Percentiles rank a stretch among this genome's conserved stretches.
These are phyloP conservation scores for Mycena venus DNA, from an alignment of 768 basidiomycete species.

Conservation along the genomic window DNA sequence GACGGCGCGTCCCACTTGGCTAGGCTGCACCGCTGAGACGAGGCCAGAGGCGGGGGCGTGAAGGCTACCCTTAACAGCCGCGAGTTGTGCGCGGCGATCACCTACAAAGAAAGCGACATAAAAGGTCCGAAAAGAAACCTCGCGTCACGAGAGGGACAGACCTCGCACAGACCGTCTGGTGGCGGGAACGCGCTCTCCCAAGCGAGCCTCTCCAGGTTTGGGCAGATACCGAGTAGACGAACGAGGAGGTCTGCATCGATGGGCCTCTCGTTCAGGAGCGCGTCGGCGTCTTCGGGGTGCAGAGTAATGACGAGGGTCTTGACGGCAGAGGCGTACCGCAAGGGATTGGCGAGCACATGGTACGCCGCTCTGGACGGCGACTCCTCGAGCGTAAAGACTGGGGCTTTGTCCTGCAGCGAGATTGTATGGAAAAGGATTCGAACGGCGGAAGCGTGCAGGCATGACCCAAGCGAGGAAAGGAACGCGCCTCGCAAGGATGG, in stretches of 20 bases:
- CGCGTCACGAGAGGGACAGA: slow-evolving; percentile 29
- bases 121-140: neutral
- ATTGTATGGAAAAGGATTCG: slow-evolving; percentile 47
- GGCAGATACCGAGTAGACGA: slow-evolving; percentile 35
- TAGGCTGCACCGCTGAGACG: slow-evolving; percentile 26
- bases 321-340: slow-evolving; percentile 46
- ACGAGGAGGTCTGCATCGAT: slow-evolving; percentile 35
- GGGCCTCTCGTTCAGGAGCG: slow-evolving; percentile 17
- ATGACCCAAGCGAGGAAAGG: slow-evolving; percentile 45
- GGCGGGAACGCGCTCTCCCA: slow-evolving; percentile 50
- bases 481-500: slow-evolving; percentile 38
- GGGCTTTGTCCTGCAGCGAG: slow-evolving; percentile 44
- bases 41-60: slow-evolving; percentile 36
- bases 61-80: slow-evolving; percentile 39
- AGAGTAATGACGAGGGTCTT: slow-evolving; percentile 41
- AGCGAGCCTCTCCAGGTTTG: slow-evolving; percentile 44
- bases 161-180: slow-evolving; percentile 56
- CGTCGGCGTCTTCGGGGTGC: slow-evolving; percentile 6
- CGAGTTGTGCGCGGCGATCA: slow-evolving; percentile 38
- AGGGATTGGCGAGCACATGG: slow-evolving; percentile 47
- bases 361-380: slow-evolving; percentile 27
- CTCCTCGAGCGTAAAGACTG: slow-evolving; percentile 30
- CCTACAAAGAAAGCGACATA: slow-evolving; percentile 26
- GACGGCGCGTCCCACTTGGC: slow-evolving; percentile 54
- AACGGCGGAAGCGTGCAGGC: slow-evolving; percentile 44